Evolutionary conservation across 495 filamentous ascomycete species (phyloP), one percentile per base, ranked within the genome.

Genomic region (Lophiostoma macrostomum): DNA sequence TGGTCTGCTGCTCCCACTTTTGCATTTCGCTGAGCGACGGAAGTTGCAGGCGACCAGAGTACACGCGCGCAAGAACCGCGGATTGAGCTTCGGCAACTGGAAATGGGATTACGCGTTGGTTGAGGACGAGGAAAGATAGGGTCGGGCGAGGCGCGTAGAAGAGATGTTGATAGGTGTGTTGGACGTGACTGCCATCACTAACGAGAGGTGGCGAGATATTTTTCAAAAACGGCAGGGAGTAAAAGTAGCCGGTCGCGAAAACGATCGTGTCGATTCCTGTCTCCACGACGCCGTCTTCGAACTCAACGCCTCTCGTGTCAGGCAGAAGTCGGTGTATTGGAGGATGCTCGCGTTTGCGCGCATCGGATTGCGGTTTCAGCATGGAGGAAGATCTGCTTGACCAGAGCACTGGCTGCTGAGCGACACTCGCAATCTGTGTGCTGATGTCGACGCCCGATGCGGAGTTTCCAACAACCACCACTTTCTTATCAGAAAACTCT

Each of bases 81-180:
- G 80, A 83, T 64, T 96, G 91, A n/a, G 76, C 80, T 64, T 96
- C 87, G 1, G 82, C 73, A 5, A 90, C 61, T 2, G 86, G 83
- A 61, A 95, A 96, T 2, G 91, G 91, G 20, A 94, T 83, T 10
- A 95, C 80, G 54, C 86, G 85, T 54, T 88, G 84, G 2, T 84
- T 80, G 18, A 96, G 70, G 0, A 78, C 85, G 0, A 85, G 75
- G 56, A 96, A 90, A 1, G 82, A 84, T 3, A 98, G 71, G 0
- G 89, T 91, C 3, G 91, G 88, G 41, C 87, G 78, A 3, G 79
- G 70, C 12, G 78, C 82, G 63, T 86, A 84, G 66, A 96, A 85
- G 4, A 96, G 65, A 47, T 96, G 87, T 51, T 85, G 76, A 54
- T 89, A 95, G 2, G 87, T 59, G 32, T 85, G 78, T 56, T 79